These are phyloP conservation scores for Mallotus nudiflorus DNA, from an alignment of 345 rosid genomes.

Conservation along the genomic window DNA sequence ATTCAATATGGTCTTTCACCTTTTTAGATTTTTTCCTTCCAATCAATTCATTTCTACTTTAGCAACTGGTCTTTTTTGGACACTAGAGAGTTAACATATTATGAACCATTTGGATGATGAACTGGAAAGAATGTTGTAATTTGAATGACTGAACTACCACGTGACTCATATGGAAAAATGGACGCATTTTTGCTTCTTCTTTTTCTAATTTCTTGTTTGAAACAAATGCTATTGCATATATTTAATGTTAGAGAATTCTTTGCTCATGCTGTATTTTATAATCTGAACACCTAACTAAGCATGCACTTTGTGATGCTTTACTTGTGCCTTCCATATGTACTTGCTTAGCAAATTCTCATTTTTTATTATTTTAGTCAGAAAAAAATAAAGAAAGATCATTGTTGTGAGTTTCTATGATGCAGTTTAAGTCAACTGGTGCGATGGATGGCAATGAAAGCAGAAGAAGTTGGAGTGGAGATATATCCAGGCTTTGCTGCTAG, in stretches of 20 bases:
- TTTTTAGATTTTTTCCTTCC: neutral
- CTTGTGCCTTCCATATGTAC: neutral
- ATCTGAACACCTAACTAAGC: neutral
- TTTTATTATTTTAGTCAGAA: neutral
- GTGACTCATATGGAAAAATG: neutral
- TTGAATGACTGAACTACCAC: neutral
- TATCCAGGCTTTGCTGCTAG: conserved; percentile 96
- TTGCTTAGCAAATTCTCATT: conserved; percentile 13
- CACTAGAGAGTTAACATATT: neutral
- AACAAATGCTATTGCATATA: neutral
- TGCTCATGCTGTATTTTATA: neutral
- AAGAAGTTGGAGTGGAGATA: conserved; percentile 92
- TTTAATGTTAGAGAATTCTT: neutral
- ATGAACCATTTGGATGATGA: neutral
- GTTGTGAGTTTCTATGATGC: conserved; percentile 19
- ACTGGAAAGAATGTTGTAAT: neutral
- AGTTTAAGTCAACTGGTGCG: conserved; percentile 88
- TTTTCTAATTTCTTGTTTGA: neutral
- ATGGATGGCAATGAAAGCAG: conserved; percentile 93
- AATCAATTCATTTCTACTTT: neutral
- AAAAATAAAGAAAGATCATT: neutral
- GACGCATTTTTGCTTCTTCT: neutral
- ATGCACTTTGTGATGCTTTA: neutral
- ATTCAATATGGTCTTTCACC: neutral
- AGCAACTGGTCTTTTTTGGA: neutral